These are phyloP conservation scores for Chalciporus sp. DNA, from an alignment of 1,284 basidiomycete genomes.

Conservation along the genomic window DNA sequence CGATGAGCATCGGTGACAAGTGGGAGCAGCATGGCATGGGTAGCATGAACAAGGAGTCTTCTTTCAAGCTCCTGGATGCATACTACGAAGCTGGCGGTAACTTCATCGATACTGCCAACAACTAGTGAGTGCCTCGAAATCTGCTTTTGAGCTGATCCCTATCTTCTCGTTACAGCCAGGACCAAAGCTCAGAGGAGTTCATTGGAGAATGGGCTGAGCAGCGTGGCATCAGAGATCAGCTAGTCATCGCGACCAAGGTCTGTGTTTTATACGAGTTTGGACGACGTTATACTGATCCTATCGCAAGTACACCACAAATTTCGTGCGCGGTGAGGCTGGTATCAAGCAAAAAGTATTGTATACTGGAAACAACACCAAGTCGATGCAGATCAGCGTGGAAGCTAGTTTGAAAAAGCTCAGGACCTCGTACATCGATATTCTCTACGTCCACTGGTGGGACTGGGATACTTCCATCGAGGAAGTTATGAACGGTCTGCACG, in stretches of 20 bases:
- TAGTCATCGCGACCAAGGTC: conserved; percentile 50
- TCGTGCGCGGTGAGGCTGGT: conserved; percentile 19
- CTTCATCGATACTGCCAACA: conserved; percentile 42
- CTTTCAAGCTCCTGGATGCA: conserved; percentile 44
- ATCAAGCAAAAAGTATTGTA: conserved; percentile 33
- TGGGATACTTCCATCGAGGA: conserved; percentile 44
- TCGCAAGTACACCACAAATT: conserved; percentile 36
- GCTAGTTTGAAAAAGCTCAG: conserved; percentile 44
- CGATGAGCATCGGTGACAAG: conserved; percentile 53
- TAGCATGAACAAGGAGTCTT: conserved; percentile 39
- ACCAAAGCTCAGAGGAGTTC: conserved; percentile 43
- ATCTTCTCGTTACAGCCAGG: conserved; percentile 31
- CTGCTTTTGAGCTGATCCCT: background rate
- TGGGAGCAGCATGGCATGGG: conserved; percentile 40
- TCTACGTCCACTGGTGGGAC: conserved; percentile 43
- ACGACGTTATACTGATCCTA: background rate
- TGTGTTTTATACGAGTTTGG: background rate
- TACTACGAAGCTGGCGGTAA: conserved; percentile 42
- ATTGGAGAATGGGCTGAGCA: conserved; percentile 50
- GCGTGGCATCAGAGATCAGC: conserved; percentile 45
- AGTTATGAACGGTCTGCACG: conserved; percentile 46
- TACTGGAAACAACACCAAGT: conserved; percentile 39
- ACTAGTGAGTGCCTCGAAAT: conserved; percentile 27
- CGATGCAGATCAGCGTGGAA: conserved; percentile 35
- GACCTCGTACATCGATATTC: conserved; percentile 41